Evolutionary conservation across 495 filamentous ascomycete species (phyloP), one percentile per base, ranked within the genome.

Genomic region (Lepraria neglecta): DNA sequence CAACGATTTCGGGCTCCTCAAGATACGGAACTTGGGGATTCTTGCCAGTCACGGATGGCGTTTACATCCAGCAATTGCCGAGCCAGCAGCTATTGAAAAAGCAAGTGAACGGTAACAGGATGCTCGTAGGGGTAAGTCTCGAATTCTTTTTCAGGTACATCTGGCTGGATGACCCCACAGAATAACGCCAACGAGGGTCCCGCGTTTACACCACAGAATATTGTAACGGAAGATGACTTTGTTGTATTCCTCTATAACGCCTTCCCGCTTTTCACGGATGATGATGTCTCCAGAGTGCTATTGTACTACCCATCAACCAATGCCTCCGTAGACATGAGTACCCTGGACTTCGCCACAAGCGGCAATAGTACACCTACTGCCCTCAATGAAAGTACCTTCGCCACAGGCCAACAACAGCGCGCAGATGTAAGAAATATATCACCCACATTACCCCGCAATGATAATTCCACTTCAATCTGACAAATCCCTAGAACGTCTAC

Each of bases 1-100:
- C 70, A 12, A 71, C 60, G 30, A 73, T 84, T 33, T 84, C 78
- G 15, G 70, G 70, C 35, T 69, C 73, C 10, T 77, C 73, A 4
- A 70, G 72, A 45, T 76, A 55, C 58, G 76, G 71, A 64, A 80
- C 79, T 40, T 87, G 80, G 79, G 82, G 74, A 1, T 87, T 87
- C 64, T 65, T 83, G 30, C 85, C 85, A 9, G 85, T 87, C 3
- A 81, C 82, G 3, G 86, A 89, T 62, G 84, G 80, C 4, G 69
- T 69, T 4, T 80, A 85, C 61, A 70, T 87, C 58, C 73, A 74
- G 50, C 73, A 82, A 24, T 72, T 73, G 6, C 83, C 84, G 14
- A 78, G 72, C 31, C 67, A 74, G 61, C 82, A 86, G 65, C 72
- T 87, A 10, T 60, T 71, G 6, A 61, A 69, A 27, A 77, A 78